These are phyloP conservation scores for Saccharomyces hybrid DNA, from an alignment of 1,139 yeast genomes.

Conservation along the genomic window DNA sequence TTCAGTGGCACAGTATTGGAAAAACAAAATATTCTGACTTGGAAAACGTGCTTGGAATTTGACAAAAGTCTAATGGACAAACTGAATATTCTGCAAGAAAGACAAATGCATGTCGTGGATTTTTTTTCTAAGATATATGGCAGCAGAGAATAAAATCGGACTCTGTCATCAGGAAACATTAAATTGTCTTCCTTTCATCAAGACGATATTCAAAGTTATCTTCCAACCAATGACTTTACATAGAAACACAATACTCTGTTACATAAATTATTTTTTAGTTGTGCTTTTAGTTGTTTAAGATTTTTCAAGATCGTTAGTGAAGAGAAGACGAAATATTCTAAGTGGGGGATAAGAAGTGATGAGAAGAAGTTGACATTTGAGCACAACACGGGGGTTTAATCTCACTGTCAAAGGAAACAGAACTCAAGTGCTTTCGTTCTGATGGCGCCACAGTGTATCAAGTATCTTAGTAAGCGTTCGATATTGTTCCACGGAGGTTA, in stretches of 20 bases:
- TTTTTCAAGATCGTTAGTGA: background rate
- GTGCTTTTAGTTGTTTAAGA: background rate
- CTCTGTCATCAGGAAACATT: background rate
- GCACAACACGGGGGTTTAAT: background rate
- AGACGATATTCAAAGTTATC: background rate
- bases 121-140: conserved; percentile 16
- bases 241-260: background rate
- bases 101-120: conserved; percentile 23
- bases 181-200: background rate
- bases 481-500: background rate
- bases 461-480: background rate
- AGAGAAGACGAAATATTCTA: background rate
- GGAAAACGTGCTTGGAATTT: conserved; percentile 17
- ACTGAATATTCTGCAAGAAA: conserved; percentile 21
- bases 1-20: conserved; percentile 16
- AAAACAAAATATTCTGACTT: conserved; percentile 18
- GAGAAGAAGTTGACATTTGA: background rate
- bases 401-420: background rate
- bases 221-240: background rate
- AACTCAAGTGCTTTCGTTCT: background rate
- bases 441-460: background rate
- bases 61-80: conserved; percentile 18
- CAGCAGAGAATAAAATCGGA: background rate
- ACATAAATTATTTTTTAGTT: background rate
- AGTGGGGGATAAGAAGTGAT: background rate